Percentiles rank a stretch among this genome's conserved stretches.
Evolutionary conservation across 306 rosid species (phyloP).

Genomic region (Pyrus communis): DNA sequence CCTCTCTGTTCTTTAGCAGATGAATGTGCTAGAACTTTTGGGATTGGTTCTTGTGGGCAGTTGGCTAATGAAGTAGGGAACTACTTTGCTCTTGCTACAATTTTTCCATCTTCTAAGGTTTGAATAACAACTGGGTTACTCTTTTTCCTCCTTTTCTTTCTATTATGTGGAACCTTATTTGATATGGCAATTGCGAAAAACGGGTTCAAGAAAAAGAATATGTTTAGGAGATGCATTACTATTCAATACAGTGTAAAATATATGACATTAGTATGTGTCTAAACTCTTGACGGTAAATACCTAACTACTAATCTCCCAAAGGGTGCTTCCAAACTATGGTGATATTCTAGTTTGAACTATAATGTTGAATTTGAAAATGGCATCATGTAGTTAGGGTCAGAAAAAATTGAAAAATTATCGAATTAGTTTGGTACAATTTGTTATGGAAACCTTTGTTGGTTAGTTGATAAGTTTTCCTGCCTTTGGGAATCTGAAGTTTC

Average conservation of each 20-base stretch:
- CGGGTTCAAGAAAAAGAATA: not conserved
- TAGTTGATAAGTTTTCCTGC: not conserved
- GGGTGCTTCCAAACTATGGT: too few relatives aligned
- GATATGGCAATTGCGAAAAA: not conserved
- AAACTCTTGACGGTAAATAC: not conserved
- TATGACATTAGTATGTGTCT: not conserved
- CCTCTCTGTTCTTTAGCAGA: slow-evolving; percentile 58
- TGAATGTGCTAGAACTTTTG: slow-evolving; percentile 42
- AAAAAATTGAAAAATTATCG: not conserved
- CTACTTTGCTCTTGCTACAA: slow-evolving; percentile 66
- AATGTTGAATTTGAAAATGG: not conserved
- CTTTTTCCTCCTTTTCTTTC: not conserved
- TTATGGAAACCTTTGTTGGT: not conserved
- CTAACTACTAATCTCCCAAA: not conserved
- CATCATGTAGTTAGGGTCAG: not conserved
- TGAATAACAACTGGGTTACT: slow-evolving; percentile 8
- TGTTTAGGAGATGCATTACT: not conserved
- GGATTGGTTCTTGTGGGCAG: slow-evolving; percentile 21
- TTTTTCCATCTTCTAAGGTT: slow-evolving; percentile 72
- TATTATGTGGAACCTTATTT: not conserved
- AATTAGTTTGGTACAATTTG: not conserved
- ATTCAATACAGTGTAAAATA: not conserved
- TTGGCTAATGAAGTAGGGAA: slow-evolving; percentile 37
- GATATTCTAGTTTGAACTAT: not conserved
- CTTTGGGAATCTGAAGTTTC: not conserved